Evolutionary conservation across 768 basidiomycete genomes (phyloP).

Genomic region (Tephrocybe rancida): DNA sequence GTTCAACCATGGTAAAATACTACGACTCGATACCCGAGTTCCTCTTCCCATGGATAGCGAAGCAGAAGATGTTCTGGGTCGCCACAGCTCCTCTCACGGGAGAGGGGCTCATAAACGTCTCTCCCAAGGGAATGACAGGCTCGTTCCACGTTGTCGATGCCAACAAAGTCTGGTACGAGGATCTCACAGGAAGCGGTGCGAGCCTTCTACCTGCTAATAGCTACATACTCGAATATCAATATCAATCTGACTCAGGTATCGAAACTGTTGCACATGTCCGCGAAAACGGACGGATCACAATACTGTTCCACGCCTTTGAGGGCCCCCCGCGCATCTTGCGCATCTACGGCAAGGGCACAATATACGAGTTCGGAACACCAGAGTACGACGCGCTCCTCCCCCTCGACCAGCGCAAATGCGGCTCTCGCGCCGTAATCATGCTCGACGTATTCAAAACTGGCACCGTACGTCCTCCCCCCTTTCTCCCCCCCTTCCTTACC

Average conservation of each 20-base stretch:
- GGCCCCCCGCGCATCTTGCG: constrained; percentile 60
- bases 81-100: constrained; percentile 60
- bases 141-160: constrained; percentile 61
- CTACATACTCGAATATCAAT: background rate
- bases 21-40: constrained; percentile 57
- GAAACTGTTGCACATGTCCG: constrained; percentile 52
- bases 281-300: constrained; percentile 62
- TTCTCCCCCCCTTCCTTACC: background rate
- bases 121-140: constrained; percentile 63
- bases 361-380: constrained; percentile 63
- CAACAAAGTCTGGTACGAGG: constrained; percentile 71
- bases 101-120: constrained; percentile 67
- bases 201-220: background rate
- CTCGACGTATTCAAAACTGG: constrained; percentile 62
- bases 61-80: constrained; percentile 75
- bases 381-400: constrained; percentile 60
- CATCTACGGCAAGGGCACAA: constrained; percentile 63
- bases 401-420: constrained; percentile 45
- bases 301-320: constrained; percentile 65
- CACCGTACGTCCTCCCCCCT: constrained; percentile 32
- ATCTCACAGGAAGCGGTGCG: constrained; percentile 70
- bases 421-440: constrained; percentile 63
- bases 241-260: constrained; percentile 27
- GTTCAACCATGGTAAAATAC: constrained; percentile 54
- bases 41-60: constrained; percentile 55